phyloP scores from a whole-genome alignment of 1,284 basidiomycete species.

The Cronartium ribicola region DNA sequence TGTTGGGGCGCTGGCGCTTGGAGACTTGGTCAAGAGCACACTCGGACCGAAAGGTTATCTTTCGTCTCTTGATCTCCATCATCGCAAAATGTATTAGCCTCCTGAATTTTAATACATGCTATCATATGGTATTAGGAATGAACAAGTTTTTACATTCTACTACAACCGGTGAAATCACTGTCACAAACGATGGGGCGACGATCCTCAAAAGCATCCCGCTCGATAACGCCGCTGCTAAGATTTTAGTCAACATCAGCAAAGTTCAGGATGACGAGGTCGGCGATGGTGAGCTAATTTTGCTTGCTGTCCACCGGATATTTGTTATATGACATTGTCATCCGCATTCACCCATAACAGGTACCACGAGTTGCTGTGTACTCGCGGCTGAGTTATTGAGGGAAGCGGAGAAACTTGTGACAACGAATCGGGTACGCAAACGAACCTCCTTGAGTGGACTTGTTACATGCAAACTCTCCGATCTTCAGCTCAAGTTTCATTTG shows the following conservation, averaged over 20 bases:
- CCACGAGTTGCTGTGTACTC: slow-evolving; percentile 63
- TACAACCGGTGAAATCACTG: slow-evolving; percentile 85
- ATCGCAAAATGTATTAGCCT: slow-evolving; percentile 55
- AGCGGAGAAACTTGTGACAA: slow-evolving; percentile 86
- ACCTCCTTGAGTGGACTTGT: too few relatives aligned
- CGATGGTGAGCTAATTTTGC: slow-evolving; percentile 55
- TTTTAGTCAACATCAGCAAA: slow-evolving; percentile 99
- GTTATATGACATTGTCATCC: background rate
- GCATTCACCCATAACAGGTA: slow-evolving; percentile 8
- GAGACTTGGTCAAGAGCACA: slow-evolving; percentile 96
- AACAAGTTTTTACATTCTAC: slow-evolving; percentile 91
- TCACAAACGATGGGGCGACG: slow-evolving; percentile 98
- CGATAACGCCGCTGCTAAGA: slow-evolving; percentile 98
- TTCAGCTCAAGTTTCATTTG: background rate
- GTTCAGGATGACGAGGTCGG: slow-evolving; percentile 99
- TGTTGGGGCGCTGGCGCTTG: slow-evolving; percentile 91
- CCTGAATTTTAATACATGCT: slow-evolving; percentile 49
- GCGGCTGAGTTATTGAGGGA: slow-evolving; percentile 88
- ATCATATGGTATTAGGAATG: slow-evolving; percentile 56
- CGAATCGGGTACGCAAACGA: slow-evolving; percentile 35
- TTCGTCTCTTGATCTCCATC: background rate
- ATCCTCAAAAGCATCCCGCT: slow-evolving; percentile 96
- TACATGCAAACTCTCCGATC: background rate
- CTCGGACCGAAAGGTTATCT: slow-evolving; percentile 80
- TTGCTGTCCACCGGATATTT: background rate